Evolutionary conservation across 2,329 filamentous ascomycete species (phyloP), one percentile per base, ranked within the genome.

Genomic region (Acephala macrosclerotiorum): DNA sequence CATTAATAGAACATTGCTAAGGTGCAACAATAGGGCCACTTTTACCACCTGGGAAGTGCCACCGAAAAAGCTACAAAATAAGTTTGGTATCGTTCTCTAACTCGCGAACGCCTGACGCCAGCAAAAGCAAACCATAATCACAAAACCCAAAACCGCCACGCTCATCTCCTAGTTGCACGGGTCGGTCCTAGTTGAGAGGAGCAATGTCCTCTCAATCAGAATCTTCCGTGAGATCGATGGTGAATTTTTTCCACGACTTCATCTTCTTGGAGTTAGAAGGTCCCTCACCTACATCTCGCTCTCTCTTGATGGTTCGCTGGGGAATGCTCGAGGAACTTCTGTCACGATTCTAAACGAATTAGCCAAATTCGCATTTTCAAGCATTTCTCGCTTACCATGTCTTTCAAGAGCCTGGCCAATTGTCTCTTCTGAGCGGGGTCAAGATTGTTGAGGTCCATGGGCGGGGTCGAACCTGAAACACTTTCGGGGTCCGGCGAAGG

Each of bases 401-500:
- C 38, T 16, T 42, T 42, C 5, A 42, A 12, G 18, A 42, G 12
- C 14, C 12, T 42, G 3, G 4, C 38, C 3, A 42, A 4, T 14
- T 3, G 12, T 42, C 14, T 42, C 38, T 42, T 42, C 12, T 42
- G 38, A 4, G 5, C 12, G 3, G 12, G 12, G 14, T 42, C 38
- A n/a, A 42, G 38, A 14, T 42, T 42, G 12, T 12, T 42, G 38
- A 42, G 38, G 12, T 42, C 38, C 14, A 42, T 12, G 3, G 38
- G 12, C 3, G 38, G 38, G 3, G 38, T 3, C 12, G 38, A 42
- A 6, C 57, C 14, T 29, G 38, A 2, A 42, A 22, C 26, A n/a
- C 14, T 18, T 22, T 53, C 45, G n/a, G 29, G 26, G 1, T 64
- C 57, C 1, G 58, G 62, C 7, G 56, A 64, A 18, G 62, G 62